Evolutionary conservation across 2,329 filamentous ascomycete species (phyloP), one percentile per base, ranked within the genome.

Genomic region (Aspergillus aculeatus): DNA sequence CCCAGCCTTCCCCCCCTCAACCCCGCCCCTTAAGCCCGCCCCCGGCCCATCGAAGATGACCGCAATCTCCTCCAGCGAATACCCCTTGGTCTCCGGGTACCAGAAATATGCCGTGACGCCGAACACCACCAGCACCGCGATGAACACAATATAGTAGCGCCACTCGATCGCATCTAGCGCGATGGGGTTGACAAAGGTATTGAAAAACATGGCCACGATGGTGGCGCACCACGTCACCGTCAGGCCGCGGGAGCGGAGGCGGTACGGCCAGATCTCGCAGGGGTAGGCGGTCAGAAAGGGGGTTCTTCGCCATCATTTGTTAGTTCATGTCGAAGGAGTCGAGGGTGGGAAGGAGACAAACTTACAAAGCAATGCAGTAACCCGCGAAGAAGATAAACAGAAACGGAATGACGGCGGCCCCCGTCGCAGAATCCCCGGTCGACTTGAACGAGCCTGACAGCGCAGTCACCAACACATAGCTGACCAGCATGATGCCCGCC

Each of bases 321-420:
- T 31, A 57, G 55, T 12, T 4, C 38, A 12, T 26, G 21, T 23
- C n/a, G 4, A 23, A 5, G 5, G 31, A 21, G 38, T 2, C 24
- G 51, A 11, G 21, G 21, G 38, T 12, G 21, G 24, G 5, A 29
- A 16, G 19, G 16, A 26, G n/a, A 19, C 26, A 11, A 0, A 54
- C 65, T 63, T 56, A 68, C 62, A 69, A 32, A 1, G 68, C 68
- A 23, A 70, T 66, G 16, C 65, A 64, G 21, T 71, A 71, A 7
- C 67, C 68, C 0, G 66, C 66, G 41, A 68, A 71, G 60, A 67
- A 72, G 29, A 70, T 61, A 41, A 71, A 73, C 5, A 73, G 54
- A 26, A 72, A 66, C 1, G 69, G 68, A 11, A 73, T 68, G 1
- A 71, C 70, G 1, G 68, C 68, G 4, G 61, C 68, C 6, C 71